Evolutionary conservation across 2,329 filamentous ascomycete species (phyloP).

Genomic region (Nigrograna mackinnonii): DNA sequence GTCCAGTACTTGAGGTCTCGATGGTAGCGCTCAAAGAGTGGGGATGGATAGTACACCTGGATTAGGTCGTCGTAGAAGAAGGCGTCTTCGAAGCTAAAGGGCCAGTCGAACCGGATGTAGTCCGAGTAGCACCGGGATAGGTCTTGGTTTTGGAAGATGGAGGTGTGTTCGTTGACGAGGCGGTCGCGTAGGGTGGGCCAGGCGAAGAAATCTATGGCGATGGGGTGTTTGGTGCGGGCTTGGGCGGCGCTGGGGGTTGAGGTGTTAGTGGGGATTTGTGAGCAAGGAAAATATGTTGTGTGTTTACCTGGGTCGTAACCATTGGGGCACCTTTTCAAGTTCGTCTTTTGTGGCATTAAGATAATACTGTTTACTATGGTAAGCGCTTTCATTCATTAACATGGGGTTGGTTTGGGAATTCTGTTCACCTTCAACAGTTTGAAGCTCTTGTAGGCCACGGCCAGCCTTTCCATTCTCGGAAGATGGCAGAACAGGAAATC

Average conservation of each 20-base stretch:
- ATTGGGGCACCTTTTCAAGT: slow-evolving; percentile 28
- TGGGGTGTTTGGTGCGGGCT: slow-evolving; percentile 26
- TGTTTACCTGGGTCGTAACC: slow-evolving; percentile 28
- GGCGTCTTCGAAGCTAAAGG: slow-evolving; percentile 33
- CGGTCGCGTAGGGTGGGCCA: slow-evolving; percentile 36
- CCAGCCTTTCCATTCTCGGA: slow-evolving; percentile 26
- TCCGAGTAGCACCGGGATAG: slow-evolving; percentile 27
- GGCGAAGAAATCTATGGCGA: slow-evolving; percentile 37
- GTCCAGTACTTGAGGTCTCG: slow-evolving; percentile 29
- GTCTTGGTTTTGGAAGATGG: slow-evolving; percentile 22
- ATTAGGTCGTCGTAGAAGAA: slow-evolving; percentile 27
- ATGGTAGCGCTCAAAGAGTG: slow-evolving; percentile 36
- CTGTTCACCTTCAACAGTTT: slow-evolving; percentile 37
- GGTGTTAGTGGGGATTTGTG: not conserved
- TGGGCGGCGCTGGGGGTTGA: slow-evolving; percentile 19
- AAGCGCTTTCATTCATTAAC: no score
- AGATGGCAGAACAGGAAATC: slow-evolving; percentile 30
- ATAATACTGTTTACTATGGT: slow-evolving; percentile 34
- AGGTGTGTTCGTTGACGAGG: slow-evolving; percentile 23
- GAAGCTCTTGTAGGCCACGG: slow-evolving; percentile 34
- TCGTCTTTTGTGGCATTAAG: slow-evolving; percentile 28
- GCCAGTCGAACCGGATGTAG: slow-evolving; percentile 35
- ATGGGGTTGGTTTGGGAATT: no score
- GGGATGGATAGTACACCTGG: slow-evolving; percentile 20
- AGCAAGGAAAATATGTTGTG: not conserved